Evolutionary conservation across 164 flowering plant genomes (phyloP).

Genomic region (Vitis vinifera): DNA sequence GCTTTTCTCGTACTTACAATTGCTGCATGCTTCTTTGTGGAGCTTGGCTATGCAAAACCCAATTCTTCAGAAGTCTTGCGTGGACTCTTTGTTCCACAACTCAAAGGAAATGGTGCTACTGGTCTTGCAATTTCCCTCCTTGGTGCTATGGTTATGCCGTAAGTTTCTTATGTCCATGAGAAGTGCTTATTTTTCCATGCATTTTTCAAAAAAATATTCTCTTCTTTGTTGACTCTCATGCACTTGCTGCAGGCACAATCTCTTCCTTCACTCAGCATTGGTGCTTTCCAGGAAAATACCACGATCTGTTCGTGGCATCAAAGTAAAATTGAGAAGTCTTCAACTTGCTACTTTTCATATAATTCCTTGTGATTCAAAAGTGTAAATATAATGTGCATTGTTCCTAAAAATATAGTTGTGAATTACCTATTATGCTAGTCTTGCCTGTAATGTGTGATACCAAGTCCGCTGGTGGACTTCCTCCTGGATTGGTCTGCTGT

Average conservation of each 20-base stretch:
- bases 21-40: conserved; percentile 81
- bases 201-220: background rate
- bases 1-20: conserved; percentile 84
- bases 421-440: conserved; percentile 2
- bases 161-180: conserved; percentile 24
- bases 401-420: background rate
- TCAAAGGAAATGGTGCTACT: conserved; percentile 82
- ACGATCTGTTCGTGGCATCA: conserved; percentile 71
- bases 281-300: conserved; percentile 93
- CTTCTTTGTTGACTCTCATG: conserved; percentile 3
- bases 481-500: background rate
- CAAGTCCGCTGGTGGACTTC: background rate
- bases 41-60: conserved; percentile 87
- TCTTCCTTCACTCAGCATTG: conserved; percentile 91
- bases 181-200: background rate
- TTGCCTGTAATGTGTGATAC: background rate
- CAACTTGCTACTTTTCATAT: conserved; percentile 4
- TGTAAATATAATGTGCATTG: background rate
- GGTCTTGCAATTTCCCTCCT: conserved; percentile 86
- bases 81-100: conserved; percentile 90
- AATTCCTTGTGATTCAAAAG: background rate
- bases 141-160: conserved; percentile 99
- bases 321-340: conserved; percentile 30
- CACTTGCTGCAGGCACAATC: conserved; percentile 70
- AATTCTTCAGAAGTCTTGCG: conserved; percentile 58